These are phyloP conservation scores for Marasmius fiardii DNA, from an alignment of 1,284 basidiomycete species.

Conservation along the genomic window DNA sequence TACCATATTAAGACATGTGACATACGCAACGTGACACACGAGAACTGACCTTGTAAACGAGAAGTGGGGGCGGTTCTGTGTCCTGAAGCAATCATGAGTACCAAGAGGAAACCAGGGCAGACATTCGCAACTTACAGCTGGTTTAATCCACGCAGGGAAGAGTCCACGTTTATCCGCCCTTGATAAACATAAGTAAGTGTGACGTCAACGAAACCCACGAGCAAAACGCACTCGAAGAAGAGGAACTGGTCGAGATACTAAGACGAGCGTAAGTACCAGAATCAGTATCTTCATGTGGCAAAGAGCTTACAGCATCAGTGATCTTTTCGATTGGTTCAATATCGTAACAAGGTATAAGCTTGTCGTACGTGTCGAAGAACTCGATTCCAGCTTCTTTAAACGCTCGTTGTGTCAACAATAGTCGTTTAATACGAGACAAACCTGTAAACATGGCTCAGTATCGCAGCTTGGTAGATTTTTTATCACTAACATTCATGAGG, in stretches of 20 bases:
- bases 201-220: conserved; percentile 15
- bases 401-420: conserved; percentile 91
- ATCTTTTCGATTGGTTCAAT: conserved; percentile 99
- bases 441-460: conserved; percentile 32
- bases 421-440: conserved; percentile 93
- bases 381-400: conserved; percentile 98
- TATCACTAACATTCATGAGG: conserved; percentile 73
- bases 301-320: conserved; percentile 76
- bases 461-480: conserved; percentile 15
- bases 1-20: not conserved
- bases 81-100: conserved; percentile 45
- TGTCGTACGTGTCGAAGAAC: conserved; percentile 95
- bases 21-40: too few relatives aligned
- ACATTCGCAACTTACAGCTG: conserved; percentile 48
- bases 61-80: conserved; percentile 91
- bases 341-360: conserved; percentile 96
- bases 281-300: not conserved
- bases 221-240: conserved; percentile 64
- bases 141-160: conserved; percentile 98
- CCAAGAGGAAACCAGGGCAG: not conserved
- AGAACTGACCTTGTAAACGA: conserved; percentile 84
- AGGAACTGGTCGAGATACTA: conserved; percentile 90
- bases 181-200: conserved; percentile 26
- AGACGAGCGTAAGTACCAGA: conserved; percentile 19
- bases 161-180: conserved; percentile 95